These are phyloP conservation scores for Rhodotorula taiwanensis DNA, from an alignment of 768 basidiomycete genomes.

Conservation along the genomic window DNA sequence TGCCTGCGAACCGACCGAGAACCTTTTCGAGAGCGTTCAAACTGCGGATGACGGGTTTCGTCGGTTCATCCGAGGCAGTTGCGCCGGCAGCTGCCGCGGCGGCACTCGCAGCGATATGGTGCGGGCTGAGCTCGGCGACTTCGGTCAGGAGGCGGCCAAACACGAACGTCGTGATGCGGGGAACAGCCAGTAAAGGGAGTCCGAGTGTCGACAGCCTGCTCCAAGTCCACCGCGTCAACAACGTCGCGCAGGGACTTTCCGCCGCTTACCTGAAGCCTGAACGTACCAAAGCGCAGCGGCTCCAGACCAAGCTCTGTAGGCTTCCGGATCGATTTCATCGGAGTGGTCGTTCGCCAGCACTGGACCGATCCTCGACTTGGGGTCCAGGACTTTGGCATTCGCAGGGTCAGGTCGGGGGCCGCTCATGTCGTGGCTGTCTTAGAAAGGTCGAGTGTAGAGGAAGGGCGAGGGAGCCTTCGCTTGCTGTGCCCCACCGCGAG, in stretches of 20 bases:
- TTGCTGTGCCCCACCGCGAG: too few relatives aligned
- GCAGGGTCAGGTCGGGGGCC: slow-evolving; percentile 10
- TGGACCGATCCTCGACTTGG: not conserved
- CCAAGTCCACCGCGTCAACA: too few relatives aligned
- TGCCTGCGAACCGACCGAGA: slow-evolving; percentile 16
- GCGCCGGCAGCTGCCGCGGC: too few relatives aligned
- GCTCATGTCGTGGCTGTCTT: too few relatives aligned
- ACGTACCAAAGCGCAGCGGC: slow-evolving; percentile 3
- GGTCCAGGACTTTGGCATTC: slow-evolving; percentile 5
- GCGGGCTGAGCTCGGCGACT: slow-evolving; percentile 7
- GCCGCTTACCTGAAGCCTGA: too few relatives aligned
- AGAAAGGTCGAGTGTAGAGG: too few relatives aligned
- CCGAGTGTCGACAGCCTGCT: slow-evolving; percentile 19
- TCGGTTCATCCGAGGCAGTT: too few relatives aligned
- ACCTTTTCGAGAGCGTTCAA: slow-evolving; percentile 26
- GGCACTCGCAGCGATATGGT: too few relatives aligned
- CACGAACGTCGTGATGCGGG: slow-evolving; percentile 25
- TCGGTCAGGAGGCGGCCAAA: slow-evolving; percentile 25
- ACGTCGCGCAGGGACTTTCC: too few relatives aligned
- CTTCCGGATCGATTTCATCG: not conserved
- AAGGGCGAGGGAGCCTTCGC: too few relatives aligned
- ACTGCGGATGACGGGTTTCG: slow-evolving; percentile 16
- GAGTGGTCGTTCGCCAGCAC: slow-evolving; percentile 1
- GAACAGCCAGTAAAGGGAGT: slow-evolving; percentile 23
- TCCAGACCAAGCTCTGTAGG: slow-evolving; percentile 13